These are phyloP conservation scores for Castanea mollissima DNA, from an alignment of 306 rosid species.

Conservation along the genomic window DNA sequence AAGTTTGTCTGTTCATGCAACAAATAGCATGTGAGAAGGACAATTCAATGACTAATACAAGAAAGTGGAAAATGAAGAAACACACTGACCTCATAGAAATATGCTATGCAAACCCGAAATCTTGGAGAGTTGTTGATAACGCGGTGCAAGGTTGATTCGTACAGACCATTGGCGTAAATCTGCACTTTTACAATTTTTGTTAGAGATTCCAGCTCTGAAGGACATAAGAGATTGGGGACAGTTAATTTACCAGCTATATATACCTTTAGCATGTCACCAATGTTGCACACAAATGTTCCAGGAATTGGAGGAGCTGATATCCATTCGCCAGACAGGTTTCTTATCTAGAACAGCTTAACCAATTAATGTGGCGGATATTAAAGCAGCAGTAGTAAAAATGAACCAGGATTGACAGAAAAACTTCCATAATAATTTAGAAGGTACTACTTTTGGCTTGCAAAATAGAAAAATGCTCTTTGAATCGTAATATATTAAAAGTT, in stretches of 20 bases:
- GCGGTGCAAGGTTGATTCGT: constrained; percentile 85
- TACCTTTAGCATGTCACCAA: constrained; percentile 97
- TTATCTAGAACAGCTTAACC: constrained; percentile 58
- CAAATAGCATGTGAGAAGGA: constrained; percentile 1
- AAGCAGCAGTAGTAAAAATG: not conserved
- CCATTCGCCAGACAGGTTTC: constrained; percentile 82
- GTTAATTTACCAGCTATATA: not conserved
- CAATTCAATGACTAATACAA: not conserved
- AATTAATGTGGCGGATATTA: constrained; percentile 8
- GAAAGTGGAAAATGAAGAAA: not conserved
- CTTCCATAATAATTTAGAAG: not conserved
- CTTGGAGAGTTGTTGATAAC: constrained; percentile 62
- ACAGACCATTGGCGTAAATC: constrained; percentile 88
- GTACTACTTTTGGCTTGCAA: not conserved
- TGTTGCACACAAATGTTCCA: constrained; percentile 80
- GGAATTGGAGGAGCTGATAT: constrained; percentile 92
- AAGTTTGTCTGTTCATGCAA: constrained; percentile 73
- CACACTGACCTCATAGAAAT: constrained; percentile 71
- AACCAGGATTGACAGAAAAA: not conserved
- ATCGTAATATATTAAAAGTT: not conserved
- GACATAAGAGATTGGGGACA: not conserved
- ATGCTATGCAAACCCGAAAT: constrained; percentile 74
- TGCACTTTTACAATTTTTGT: constrained; percentile 28
- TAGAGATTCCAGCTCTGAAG: not conserved
- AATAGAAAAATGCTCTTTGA: not conserved